A percentile compares a stretch with the other conserved stretches of the same genome.
phyloP scores from a whole-genome alignment of 2,329 filamentous ascomycete species.

The Fusarium decemcellulare region DNA sequence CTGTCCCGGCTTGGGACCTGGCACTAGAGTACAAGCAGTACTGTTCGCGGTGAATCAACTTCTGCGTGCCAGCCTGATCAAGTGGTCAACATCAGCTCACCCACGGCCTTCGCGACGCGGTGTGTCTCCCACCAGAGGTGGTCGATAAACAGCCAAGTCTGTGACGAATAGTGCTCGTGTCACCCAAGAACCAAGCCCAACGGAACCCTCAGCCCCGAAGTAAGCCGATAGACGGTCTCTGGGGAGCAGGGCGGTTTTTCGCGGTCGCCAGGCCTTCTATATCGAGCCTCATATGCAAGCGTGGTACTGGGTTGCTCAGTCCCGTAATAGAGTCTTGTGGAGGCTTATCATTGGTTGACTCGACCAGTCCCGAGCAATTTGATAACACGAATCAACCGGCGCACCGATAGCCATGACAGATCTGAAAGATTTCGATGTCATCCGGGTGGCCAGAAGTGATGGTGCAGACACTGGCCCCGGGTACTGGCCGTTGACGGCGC shows the following conservation, averaged over 20 bases:
- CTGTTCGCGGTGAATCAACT: neutral
- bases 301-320: neutral
- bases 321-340: neutral
- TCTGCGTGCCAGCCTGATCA: neutral
- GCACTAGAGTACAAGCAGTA: neutral
- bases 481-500: slow-evolving; percentile 57
- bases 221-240: too few species aligned
- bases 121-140: slow-evolving; percentile 19
- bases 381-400: neutral
- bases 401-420: slow-evolving; percentile 48
- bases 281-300: neutral
- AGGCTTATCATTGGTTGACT: neutral
- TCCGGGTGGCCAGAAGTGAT: slow-evolving; percentile 61
- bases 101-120: neutral
- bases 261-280: neutral
- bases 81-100: slow-evolving; percentile 1
- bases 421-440: slow-evolving; percentile 57
- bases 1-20: neutral
- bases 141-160: neutral
- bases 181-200: neutral
- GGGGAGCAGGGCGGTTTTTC: too few species aligned
- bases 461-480: slow-evolving; percentile 61
- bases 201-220: too few species aligned
- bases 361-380: neutral
- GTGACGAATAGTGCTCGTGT: neutral